Evolutionary conservation across 352 stramenopile species (phyloP).

Genomic region (Phytophthora melonis): DNA sequence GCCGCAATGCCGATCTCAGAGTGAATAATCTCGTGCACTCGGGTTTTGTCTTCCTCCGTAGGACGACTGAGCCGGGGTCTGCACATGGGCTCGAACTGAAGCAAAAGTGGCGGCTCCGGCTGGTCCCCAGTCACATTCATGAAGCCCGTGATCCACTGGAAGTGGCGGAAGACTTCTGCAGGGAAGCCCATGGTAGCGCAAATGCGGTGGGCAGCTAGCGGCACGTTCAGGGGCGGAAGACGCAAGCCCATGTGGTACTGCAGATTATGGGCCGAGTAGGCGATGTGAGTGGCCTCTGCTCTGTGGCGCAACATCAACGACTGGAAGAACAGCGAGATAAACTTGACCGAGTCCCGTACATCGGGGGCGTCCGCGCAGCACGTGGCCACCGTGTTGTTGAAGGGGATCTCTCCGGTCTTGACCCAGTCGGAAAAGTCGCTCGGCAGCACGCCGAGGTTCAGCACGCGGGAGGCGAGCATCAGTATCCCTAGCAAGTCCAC

Average conservation of each 20-base stretch:
- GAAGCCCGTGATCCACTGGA: slow-evolving; percentile 69
- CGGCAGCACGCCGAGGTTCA: slow-evolving; percentile 71
- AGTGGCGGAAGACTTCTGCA: slow-evolving; percentile 66
- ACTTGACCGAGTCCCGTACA: slow-evolving; percentile 56
- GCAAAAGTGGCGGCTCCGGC: slow-evolving; percentile 53
- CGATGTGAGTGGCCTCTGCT: slow-evolving; percentile 48
- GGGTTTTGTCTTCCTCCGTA: slow-evolving; percentile 32
- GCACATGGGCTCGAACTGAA: slow-evolving; percentile 22
- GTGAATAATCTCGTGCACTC: slow-evolving; percentile 46
- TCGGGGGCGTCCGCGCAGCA: slow-evolving; percentile 50
- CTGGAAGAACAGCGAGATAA: slow-evolving; percentile 71
- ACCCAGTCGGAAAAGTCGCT: slow-evolving; percentile 77
- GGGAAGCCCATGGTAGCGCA: slow-evolving; percentile 69
- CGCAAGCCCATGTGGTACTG: slow-evolving; percentile 78
- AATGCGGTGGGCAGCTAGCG: slow-evolving; percentile 63
- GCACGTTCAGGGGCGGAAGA: slow-evolving; percentile 75
- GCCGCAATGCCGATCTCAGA: slow-evolving; percentile 67
- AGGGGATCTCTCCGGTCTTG: slow-evolving; percentile 64
- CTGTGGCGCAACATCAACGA: slow-evolving; percentile 49
- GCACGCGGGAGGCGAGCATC: slow-evolving; percentile 64
- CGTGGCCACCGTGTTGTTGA: slow-evolving; percentile 65
- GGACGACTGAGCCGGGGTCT: slow-evolving; percentile 29
- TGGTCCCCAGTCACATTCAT: slow-evolving; percentile 56
- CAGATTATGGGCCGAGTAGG: slow-evolving; percentile 64
- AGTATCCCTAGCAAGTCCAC: slow-evolving; percentile 70